These are phyloP conservation scores for Takashimella tepidaria DNA, from an alignment of 1,284 basidiomycete genomes.

Conservation along the genomic window DNA sequence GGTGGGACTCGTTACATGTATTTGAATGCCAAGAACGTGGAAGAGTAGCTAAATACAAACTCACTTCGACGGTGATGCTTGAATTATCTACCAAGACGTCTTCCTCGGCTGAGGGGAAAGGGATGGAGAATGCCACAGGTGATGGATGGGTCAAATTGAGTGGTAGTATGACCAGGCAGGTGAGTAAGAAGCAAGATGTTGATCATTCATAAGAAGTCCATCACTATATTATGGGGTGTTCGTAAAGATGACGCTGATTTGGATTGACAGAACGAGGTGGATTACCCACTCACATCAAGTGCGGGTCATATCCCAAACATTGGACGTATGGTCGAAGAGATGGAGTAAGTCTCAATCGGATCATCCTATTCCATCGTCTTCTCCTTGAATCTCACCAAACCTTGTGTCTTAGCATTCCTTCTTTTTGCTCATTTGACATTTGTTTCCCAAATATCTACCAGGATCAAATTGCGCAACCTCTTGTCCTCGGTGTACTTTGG, in stretches of 20 bases:
- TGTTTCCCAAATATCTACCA: conserved; percentile 9
- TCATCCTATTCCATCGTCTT: background rate
- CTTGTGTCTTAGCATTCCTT: background rate
- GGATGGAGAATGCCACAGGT: conserved; percentile 38
- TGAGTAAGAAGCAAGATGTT: conserved; percentile 33
- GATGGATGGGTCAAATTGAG: conserved; percentile 78
- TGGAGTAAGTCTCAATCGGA: conserved; percentile 57
- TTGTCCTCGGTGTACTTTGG: conserved; percentile 98
- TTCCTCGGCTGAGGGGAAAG: conserved; percentile 43
- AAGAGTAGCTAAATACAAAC: conserved; percentile 88
- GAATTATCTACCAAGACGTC: conserved; percentile 65
- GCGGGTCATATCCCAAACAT: conserved; percentile 86
- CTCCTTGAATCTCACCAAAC: background rate
- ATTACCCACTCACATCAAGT: conserved; percentile 69
- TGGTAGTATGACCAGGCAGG: conserved; percentile 96
- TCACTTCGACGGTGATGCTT: conserved; percentile 98
- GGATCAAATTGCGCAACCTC: conserved; percentile 91
- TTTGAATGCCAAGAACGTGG: conserved; percentile 90
- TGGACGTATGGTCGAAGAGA: conserved; percentile 93
- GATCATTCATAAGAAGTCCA: background rate
- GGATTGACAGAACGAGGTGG: conserved; percentile 67
- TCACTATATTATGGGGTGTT: too few species aligned
- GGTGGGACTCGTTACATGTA: conserved; percentile 98
- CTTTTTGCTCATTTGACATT: too few species aligned
- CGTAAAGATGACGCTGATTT: background rate